A percentile compares a stretch with the other conserved stretches of the same genome.
phyloP scores from a whole-genome alignment of 106 monocot species.

The Dendrobium officinale region DNA sequence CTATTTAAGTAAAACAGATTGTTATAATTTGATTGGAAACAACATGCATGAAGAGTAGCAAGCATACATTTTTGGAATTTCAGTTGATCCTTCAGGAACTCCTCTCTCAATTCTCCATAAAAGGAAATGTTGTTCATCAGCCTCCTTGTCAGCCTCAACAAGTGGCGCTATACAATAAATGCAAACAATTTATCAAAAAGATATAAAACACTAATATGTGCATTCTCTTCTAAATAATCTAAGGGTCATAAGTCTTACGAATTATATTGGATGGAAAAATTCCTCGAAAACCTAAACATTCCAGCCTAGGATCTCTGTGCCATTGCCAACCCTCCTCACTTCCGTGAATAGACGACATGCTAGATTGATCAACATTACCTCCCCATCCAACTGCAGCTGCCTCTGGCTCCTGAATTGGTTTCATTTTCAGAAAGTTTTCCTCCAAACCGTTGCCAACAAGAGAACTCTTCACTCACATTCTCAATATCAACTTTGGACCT shows the following conservation, averaged over 20 bases:
- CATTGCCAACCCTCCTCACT: constrained; percentile 67
- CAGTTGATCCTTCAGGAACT: constrained; percentile 89
- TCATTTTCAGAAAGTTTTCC: constrained; percentile 14
- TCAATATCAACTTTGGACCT: constrained; percentile 96
- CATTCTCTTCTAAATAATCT: neutral
- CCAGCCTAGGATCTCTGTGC: constrained; percentile 81
- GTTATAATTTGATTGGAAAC: neutral
- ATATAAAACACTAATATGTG: neutral
- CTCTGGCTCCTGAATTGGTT: constrained; percentile 52
- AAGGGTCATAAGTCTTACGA: constrained; percentile 43
- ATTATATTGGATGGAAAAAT: constrained; percentile 71
- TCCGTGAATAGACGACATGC: constrained; percentile 51
- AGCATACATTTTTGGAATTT: constrained; percentile 79
- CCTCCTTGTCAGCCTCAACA: constrained; percentile 76
- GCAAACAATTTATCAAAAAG: neutral
- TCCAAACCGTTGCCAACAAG: constrained; percentile 94
- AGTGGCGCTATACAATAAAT: constrained; percentile 64
- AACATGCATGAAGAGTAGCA: neutral
- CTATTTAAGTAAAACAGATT: neutral
- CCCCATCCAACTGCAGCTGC: constrained; percentile 76
- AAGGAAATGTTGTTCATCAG: constrained; percentile 59
- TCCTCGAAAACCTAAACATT: constrained; percentile 77
- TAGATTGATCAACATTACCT: constrained; percentile 36
- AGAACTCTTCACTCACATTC: constrained; percentile 49
- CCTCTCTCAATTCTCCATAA: constrained; percentile 88